phyloP scores from a whole-genome alignment of 345 rosid species.

The Citrus mangshanensis region DNA sequence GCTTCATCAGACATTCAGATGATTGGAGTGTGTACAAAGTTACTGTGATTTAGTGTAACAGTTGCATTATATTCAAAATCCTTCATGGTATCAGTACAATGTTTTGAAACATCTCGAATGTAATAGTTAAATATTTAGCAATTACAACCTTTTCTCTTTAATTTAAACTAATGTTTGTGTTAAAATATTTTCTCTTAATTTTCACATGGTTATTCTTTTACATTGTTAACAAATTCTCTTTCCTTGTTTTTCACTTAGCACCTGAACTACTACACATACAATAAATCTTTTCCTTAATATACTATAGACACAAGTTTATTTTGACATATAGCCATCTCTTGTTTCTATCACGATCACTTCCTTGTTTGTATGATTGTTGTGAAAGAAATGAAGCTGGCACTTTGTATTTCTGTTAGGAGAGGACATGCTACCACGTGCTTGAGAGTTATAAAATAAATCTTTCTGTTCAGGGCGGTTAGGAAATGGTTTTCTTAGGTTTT shows the following conservation, averaged over 20 bases:
- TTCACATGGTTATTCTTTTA: neutral
- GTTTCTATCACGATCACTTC: neutral
- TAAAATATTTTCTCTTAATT: neutral
- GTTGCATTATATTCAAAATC: neutral
- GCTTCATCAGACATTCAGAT: neutral
- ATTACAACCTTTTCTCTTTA: neutral
- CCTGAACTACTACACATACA: neutral
- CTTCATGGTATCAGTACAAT: neutral
- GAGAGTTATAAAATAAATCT: neutral
- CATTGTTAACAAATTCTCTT: neutral
- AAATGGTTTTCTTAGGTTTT: neutral
- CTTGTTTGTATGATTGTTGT: neutral
- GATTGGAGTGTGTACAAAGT: neutral
- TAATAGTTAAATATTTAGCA: neutral
- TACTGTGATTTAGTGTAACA: neutral
- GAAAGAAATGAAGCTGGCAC: neutral
- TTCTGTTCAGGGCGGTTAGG: neutral
- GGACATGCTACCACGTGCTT: neutral
- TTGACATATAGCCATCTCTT: neutral
- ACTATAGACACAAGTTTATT: neutral
- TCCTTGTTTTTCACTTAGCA: neutral
- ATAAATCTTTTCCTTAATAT: no score
- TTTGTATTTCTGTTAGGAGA: neutral
- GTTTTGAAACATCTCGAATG: neutral
- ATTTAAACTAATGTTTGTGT: neutral